Evolutionary conservation across 2,329 filamentous ascomycete species (phyloP), one percentile per base, ranked within the genome.

Genomic region (Cytospora schulzeri): DNA sequence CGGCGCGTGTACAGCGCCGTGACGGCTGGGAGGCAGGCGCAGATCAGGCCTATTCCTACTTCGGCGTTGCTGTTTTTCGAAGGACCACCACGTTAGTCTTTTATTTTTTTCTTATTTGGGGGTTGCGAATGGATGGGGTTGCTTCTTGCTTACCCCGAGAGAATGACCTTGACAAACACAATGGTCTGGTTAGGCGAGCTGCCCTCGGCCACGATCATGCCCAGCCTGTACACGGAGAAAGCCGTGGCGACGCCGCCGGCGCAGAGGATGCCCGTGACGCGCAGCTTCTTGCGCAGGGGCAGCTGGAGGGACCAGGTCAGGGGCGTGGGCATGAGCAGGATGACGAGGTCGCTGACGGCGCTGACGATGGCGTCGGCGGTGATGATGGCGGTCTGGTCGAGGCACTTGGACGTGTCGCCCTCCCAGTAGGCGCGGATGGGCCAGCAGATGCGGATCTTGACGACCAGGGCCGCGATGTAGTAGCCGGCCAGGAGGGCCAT

Each of bases 391-490:
- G 66, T 66, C 35, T 78, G 75, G 65, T 79, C 69, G n/a, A 78
- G 65, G 68, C 77, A 79, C 28, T 72, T 73, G 12, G 66, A 68
- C 15, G 67, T 52, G 2, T 68, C 64, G 0, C 73, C 70, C 2
- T 70, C 65, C 79, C 80, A 81, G 60, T 79, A 80, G 2, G 72
- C 75, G 7, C 70, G 61, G 28, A 81, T 77, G 2, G 79, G 80
- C 35, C 70, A 68, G 67, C 79, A 82, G 28, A 77, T 75, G 52
- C 76, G 72, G 45, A 79, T 76, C 60, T 81, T 80, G 45, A 81
- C 71, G 35, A 80, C 76, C 5, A 78, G 67, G 15, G 76, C 77
- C 0, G 76, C 74, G 14, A 76, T 71, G 58, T 80, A 81, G 68
- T 80, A 80, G 7, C 69, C 68, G 0, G 76, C 68, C 60, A 80